Conservation (phyloP, 768 basidiomycete species). For the Trametes elegans region DNA sequence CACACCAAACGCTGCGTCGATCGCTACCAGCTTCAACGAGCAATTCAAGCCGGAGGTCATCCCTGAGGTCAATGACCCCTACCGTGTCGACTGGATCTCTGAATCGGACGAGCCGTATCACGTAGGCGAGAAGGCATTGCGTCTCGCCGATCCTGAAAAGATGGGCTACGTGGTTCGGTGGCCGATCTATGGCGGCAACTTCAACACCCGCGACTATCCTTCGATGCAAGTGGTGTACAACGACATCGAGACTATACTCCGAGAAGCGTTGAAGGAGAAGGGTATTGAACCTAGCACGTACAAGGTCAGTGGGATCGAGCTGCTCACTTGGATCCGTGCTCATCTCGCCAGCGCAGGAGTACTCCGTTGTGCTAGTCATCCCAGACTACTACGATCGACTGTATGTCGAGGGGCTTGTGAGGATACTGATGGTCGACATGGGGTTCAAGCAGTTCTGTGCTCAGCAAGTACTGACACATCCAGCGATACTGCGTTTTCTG, state of each 20-base stretch:
- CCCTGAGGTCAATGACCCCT: slow-evolving; percentile 79
- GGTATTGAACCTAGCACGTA: slow-evolving; percentile 51
- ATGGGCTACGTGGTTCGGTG: slow-evolving; percentile 74
- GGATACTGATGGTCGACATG: slow-evolving; percentile 71
- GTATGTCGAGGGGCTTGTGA: slow-evolving; percentile 77
- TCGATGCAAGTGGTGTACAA: slow-evolving; percentile 68
- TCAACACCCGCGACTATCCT: slow-evolving; percentile 78
- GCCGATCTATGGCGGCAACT: slow-evolving; percentile 79
- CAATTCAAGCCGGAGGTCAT: slow-evolving; percentile 86
- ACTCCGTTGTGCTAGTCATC: slow-evolving; percentile 84
- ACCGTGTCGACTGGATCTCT: slow-evolving; percentile 79
- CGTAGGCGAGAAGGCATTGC: slow-evolving; percentile 74
- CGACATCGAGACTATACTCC: slow-evolving; percentile 74
- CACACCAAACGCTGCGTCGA: slow-evolving; percentile 65
- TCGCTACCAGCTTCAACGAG: slow-evolving; percentile 78
- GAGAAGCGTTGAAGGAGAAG: slow-evolving; percentile 56
- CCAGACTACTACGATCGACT: slow-evolving; percentile 88
- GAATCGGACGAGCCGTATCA: slow-evolving; percentile 49
- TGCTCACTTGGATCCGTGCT: background rate
- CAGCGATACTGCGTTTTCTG: background rate
- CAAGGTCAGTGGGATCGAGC: slow-evolving; percentile 45
- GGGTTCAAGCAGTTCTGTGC: slow-evolving; percentile 92
- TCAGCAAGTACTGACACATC: slow-evolving; percentile 64
- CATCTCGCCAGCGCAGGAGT: slow-evolving; percentile 53
- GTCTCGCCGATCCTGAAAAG: slow-evolving; percentile 62